Percentiles rank a stretch among this genome's conserved stretches.
Conservation (phyloP, 176 grass and related monocot species). For the Zoysia pacifica region DNA sequence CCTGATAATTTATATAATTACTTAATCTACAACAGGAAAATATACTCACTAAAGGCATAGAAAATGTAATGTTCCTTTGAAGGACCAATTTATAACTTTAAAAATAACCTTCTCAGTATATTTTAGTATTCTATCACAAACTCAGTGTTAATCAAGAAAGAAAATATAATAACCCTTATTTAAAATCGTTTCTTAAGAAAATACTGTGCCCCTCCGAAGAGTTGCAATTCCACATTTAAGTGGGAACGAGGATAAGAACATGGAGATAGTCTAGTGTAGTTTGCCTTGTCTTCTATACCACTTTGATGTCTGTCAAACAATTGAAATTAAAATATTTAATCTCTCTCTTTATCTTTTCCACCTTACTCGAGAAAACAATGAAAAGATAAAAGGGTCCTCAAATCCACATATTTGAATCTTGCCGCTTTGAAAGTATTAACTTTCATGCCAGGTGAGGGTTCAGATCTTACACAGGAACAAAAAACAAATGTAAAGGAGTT, state of each 20-base stretch:
- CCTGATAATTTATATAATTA: background rate
- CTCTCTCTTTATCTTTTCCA: background rate
- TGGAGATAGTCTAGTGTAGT: background rate
- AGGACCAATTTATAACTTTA: background rate
- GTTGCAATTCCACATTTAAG: background rate
- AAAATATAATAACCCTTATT: background rate
- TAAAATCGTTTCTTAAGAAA: background rate
- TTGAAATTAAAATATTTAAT: background rate
- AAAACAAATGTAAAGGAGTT: background rate
- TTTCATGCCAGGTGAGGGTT: background rate
- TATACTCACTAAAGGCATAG: no score
- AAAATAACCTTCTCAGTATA: background rate
- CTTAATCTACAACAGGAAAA: background rate
- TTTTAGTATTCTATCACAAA: background rate
- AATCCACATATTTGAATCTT: conserved; percentile 10
- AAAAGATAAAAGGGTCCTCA: background rate
- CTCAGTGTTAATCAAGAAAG: background rate
- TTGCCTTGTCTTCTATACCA: background rate
- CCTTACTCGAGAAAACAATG: conserved; percentile 8
- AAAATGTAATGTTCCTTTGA: background rate
- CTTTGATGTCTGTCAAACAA: background rate
- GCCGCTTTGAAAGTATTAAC: background rate
- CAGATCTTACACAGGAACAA: background rate
- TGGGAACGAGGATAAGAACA: conserved; percentile 3
- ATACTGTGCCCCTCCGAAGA: background rate